Evolutionary conservation across 129 eudicot genomes (phyloP).

Genomic region (Erigeron canadensis): DNA sequence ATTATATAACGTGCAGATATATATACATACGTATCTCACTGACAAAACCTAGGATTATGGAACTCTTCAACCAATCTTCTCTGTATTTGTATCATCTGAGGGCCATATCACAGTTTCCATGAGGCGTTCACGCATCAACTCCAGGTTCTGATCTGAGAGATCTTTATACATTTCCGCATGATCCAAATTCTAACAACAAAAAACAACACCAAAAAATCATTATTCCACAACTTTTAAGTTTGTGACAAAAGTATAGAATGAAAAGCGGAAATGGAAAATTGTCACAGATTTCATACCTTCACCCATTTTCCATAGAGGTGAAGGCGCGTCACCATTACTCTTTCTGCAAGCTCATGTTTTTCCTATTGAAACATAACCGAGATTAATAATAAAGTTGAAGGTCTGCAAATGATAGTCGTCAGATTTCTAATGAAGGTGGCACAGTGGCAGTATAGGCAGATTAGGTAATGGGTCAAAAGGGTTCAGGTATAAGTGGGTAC

Average conservation of each 20-base stretch:
- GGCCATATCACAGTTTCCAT: conserved; percentile 85
- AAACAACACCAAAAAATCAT: conserved; percentile 11
- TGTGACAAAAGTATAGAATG: conserved; percentile 1
- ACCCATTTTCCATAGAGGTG: conserved; percentile 84
- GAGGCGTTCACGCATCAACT: conserved; percentile 85
- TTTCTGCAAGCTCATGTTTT: conserved; percentile 85
- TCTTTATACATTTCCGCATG: conserved; percentile 74
- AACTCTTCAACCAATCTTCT: conserved; percentile 42
- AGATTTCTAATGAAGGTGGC: background rate
- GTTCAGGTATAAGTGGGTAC: background rate
- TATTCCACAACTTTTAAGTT: background rate
- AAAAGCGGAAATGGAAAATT: background rate
- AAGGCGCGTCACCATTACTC: conserved; percentile 93
- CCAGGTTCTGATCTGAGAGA: conserved; percentile 78
- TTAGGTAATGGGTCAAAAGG: background rate
- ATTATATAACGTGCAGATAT: background rate
- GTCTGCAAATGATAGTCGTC: background rate
- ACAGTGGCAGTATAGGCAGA: background rate
- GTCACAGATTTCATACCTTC: conserved; percentile 44
- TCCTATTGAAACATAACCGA: conserved; percentile 45
- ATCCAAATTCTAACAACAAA: conserved; percentile 53
- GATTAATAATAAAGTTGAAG: background rate
- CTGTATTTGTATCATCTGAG: conserved; percentile 59
- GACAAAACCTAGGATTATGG: background rate
- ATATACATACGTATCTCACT: background rate